phyloP scores from a whole-genome alignment of 495 filamentous ascomycete species.

The Articulospora tetracladia region DNA sequence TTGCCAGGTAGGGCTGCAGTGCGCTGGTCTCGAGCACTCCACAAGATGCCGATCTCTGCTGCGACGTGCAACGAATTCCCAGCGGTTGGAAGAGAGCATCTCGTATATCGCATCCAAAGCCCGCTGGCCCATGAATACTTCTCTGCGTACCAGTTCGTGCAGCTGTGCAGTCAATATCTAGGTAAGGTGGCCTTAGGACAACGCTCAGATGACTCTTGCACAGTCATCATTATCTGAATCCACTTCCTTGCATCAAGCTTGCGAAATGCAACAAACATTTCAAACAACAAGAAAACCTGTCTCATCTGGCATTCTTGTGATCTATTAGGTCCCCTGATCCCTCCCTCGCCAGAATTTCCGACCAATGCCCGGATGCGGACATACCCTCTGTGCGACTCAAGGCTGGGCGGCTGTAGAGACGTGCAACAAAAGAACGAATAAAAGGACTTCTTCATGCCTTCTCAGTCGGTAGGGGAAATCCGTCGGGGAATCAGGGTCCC shows the following conservation, averaged over 20 bases:
- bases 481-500: too few relatives aligned
- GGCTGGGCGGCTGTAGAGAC: background rate
- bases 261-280: constrained; percentile 8
- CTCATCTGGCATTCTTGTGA: background rate
- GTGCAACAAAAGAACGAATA: background rate
- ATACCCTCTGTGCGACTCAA: background rate
- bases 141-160: background rate
- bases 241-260: constrained; percentile 2
- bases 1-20: background rate
- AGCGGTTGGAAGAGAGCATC: background rate
- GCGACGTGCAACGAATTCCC: background rate
- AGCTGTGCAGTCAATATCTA: background rate
- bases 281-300: background rate
- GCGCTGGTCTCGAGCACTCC: background rate
- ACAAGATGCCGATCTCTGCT: background rate
- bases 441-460: too few relatives aligned
- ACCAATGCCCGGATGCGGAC: background rate
- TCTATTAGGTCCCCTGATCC: background rate
- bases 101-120: background rate
- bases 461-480: too few relatives aligned
- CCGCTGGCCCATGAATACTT: background rate
- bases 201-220: background rate
- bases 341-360: background rate
- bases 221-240: background rate
- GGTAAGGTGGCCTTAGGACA: background rate